Evolutionary conservation across 2,329 filamentous ascomycete genomes (phyloP).

Genomic region (Penicillium thymicola): DNA sequence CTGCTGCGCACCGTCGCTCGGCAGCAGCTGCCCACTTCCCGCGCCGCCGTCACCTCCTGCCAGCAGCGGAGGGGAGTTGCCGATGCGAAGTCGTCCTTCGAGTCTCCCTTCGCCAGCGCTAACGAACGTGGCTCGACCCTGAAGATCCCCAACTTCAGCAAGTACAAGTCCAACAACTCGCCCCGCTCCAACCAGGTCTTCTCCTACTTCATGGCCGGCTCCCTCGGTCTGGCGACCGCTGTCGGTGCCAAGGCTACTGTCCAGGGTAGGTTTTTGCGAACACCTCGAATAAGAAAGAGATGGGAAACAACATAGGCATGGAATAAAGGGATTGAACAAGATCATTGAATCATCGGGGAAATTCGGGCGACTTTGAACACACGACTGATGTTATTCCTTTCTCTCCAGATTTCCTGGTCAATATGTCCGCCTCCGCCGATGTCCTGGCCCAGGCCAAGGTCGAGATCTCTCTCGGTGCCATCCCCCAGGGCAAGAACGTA

Average conservation of each 20-base stretch:
- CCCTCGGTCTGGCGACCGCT: constrained; percentile 86
- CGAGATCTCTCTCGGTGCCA: constrained; percentile 86
- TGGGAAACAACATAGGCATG: background rate
- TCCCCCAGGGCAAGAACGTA: constrained; percentile 99
- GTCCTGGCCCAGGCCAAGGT: constrained; percentile 99
- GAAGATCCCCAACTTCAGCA: constrained; percentile 83
- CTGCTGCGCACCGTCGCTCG: constrained; percentile 60
- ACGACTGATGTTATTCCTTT: constrained; percentile 27
- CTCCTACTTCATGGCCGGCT: constrained; percentile 97
- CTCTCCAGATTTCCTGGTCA: constrained; percentile 89
- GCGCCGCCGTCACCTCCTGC: constrained; percentile 41
- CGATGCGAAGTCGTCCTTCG: constrained; percentile 44
- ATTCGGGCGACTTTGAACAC: constrained; percentile 1
- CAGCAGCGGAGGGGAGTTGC: constrained; percentile 42
- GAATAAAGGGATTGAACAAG: background rate
- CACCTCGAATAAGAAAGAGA: background rate
- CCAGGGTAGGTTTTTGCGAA: constrained; percentile 67
- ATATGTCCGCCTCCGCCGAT: constrained; percentile 99
- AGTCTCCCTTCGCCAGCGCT: constrained; percentile 55
- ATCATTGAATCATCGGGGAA: constrained; percentile 1
- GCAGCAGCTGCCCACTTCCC: constrained; percentile 45
- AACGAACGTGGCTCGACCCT: constrained; percentile 51
- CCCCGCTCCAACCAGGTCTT: constrained; percentile 79
- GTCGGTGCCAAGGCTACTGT: constrained; percentile 97
- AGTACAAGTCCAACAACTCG: constrained; percentile 72